Base-by-base conservation (phyloP, 2,329 filamentous ascomycete genomes). In the Cordyceps tenuipes region DNA sequence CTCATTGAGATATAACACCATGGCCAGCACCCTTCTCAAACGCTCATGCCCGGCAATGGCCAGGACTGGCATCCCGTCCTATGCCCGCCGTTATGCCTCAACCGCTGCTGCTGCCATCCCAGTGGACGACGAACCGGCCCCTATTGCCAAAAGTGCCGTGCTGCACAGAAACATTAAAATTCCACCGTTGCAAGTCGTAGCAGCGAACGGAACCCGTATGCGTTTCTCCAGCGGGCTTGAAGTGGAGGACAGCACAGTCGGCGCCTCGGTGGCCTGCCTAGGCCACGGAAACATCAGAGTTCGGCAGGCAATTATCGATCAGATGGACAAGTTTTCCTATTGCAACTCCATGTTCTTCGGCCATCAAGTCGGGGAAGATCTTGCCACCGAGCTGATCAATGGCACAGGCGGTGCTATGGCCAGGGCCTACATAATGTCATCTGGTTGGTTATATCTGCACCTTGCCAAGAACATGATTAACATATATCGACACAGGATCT, bases 401-500 rank as follows among this genome's bases (percentile, higher is more conserved):
- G 69, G 68, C 2, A 74, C 72, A 3, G 59, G 66, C 23, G 69
- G 70, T 5, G 58, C 64, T 3, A 74, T 75, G 72, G 65, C 65
- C 17, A 69, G 69, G 13, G 71, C 69, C 1, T 72, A 70, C 57
- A 70, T 74, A 34, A 67, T 73, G 36, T 69, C 67, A 46, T 74
- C 71, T 41, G 72, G 72, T 73, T 64, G 31, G 67, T 63, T 43
- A 21, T 21, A 12, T 19, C 48, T 39, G 19, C 21, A 41, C 2
- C 23, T 39, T 29, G 13, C 7, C 29, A 13, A 13, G 17, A 10
- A 47, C 10, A 3, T 2, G 2, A n/a, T 9, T 12, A 7, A 46
- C 46, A 29, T 23, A 54, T 60, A 13, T 60, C 29, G 26, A 23
- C 46, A 3, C 5, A 82, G 81, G 82, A 1, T 85, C 83, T n/a